These are phyloP conservation scores for Aurantiochytrium sp. DNA, from an alignment of 108 stramenopile genomes.

Conservation along the genomic window DNA sequence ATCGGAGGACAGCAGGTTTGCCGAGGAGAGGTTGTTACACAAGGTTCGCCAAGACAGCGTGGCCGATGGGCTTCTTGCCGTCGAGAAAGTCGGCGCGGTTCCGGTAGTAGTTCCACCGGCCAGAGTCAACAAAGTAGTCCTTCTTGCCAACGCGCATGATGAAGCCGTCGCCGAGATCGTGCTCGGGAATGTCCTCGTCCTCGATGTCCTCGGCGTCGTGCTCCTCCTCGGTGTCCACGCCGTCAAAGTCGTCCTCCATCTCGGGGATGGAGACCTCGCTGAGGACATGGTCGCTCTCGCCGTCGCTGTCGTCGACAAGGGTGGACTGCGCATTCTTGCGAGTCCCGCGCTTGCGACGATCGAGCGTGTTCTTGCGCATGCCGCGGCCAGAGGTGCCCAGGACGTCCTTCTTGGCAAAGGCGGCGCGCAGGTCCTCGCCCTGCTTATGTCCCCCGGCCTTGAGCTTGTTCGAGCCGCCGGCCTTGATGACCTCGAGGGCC, in stretches of 20 bases:
- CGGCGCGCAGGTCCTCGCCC: neutral
- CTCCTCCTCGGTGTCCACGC: too few species aligned
- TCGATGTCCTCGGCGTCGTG: neutral
- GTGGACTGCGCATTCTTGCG: neutral
- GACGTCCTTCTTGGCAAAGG: neutral
- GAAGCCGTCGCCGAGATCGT: neutral
- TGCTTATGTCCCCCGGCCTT: neutral
- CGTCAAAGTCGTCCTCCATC: neutral
- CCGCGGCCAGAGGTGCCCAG: neutral
- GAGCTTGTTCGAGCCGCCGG: neutral
- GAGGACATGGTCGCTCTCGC: neutral
- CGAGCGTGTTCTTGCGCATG: neutral
- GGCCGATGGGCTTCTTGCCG: constrained; percentile 6
- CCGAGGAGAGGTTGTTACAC: too few species aligned
- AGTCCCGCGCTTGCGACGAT: neutral
- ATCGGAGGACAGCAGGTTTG: neutral
- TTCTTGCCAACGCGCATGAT: neutral
- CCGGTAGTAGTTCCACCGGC: neutral
- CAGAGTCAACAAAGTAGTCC: neutral
- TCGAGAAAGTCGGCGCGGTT: neutral
- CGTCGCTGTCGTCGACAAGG: neutral
- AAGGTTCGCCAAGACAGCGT: neutral
- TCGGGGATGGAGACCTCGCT: neutral
- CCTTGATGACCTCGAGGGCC: constrained; percentile 1
- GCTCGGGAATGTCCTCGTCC: neutral